A percentile compares a stretch with the other conserved stretches of the same genome.
Conservation (phyloP, 495 filamentous ascomycete species). For the Neurospora discreta region DNA sequence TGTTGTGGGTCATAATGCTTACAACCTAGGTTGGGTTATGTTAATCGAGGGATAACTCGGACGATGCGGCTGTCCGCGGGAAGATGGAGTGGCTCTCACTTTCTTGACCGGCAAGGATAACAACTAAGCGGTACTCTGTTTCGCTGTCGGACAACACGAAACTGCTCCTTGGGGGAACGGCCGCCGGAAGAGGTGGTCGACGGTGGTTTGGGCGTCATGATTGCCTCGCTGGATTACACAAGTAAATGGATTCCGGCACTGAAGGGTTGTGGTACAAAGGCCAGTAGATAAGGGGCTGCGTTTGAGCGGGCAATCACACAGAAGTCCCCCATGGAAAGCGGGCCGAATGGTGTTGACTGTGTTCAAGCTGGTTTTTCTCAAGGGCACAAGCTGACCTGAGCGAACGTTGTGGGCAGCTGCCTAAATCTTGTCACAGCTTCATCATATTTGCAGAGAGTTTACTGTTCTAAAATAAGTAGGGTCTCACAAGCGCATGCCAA, state of each 20-base stretch:
- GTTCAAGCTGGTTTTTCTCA: not conserved
- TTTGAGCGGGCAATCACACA: not conserved
- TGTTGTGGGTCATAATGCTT: not conserved
- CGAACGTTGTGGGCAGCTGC: not conserved
- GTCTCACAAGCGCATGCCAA: not conserved
- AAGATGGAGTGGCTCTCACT: slow-evolving; percentile 54
- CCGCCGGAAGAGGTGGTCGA: slow-evolving; percentile 66
- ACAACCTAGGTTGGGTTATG: slow-evolving; percentile 21
- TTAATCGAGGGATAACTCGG: slow-evolving; percentile 12
- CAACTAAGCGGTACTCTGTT: slow-evolving; percentile 93
- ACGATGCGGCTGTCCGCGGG: slow-evolving; percentile 2
- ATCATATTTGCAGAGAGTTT: not conserved
- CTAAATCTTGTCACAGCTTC: not conserved
- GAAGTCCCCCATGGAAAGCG: not conserved
- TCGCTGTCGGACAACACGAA: slow-evolving; percentile 81
- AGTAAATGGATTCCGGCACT: not conserved
- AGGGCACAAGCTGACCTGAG: not conserved
- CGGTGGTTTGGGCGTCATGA: slow-evolving; percentile 85
- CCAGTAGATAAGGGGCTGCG: not conserved
- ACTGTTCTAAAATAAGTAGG: not conserved
- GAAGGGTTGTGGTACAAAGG: not conserved
- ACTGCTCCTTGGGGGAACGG: slow-evolving; percentile 78
- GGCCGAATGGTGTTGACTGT: not conserved
- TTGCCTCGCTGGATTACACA: not conserved
- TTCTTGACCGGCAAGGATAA: slow-evolving; percentile 85